Evolutionary conservation across 352 stramenopile species (phyloP), one percentile per base, ranked within the genome.

Genomic region (Globisporangium abappressorium): DNA sequence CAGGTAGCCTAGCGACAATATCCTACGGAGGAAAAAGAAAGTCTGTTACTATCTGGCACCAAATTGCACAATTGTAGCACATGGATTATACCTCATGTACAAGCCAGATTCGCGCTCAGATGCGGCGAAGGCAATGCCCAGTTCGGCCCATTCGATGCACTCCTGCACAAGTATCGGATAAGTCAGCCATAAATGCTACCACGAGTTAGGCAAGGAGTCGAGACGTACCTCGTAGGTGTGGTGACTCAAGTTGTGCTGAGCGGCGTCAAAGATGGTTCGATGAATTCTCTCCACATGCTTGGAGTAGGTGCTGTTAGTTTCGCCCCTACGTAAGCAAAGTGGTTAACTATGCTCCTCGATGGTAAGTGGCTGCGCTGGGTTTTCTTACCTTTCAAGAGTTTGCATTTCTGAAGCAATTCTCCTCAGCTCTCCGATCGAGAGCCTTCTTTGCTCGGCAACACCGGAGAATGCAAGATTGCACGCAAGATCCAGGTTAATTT

Each of bases 401-500:
- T 78, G 53, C 2, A 87, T 68, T 33, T 69, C 18, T 20, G 60
- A 49, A 22, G 66, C 64, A 53, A 87, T 59, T 26, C 72, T 66
- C 47, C 76, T 83, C 12, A 92, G 62, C 58, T 90, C 80, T 2
- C 53, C 36, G 28, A 90, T 82, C 0, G 82, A 78, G 59, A 77
- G 65, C 24, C 36, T 54, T 46, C 65, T 65, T 53, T 70, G 65
- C 66, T 77, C 59, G 11, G 60, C 43, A 70, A 68, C 38, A 43
- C 71, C 49, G 68, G 80, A 73, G 66, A 70, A 54, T 66, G 80
- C 79, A 5, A 92, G 71, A 57, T 70, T 74, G 46, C 79, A 91
- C n/a, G 81, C 84, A 15, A 94, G 69, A 62, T 92, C 86, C 33
- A 92, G 54, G 56, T 78, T 81, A 47, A 94, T 91, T 30, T 82